These are phyloP conservation scores for Bacidia gigantensis DNA, from an alignment of 495 filamentous ascomycete genomes.

Conservation along the genomic window DNA sequence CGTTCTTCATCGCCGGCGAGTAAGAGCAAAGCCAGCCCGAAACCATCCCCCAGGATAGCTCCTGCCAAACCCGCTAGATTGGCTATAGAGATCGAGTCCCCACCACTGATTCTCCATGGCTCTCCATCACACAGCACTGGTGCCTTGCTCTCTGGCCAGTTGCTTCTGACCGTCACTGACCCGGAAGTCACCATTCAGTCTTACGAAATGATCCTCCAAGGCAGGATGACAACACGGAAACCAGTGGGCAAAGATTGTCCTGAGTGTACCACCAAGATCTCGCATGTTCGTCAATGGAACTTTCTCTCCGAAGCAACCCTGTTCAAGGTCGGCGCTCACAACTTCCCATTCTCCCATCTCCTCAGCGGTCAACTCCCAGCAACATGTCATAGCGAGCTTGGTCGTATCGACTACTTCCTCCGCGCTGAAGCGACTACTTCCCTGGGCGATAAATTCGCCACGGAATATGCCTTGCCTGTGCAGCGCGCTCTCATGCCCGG, in stretches of 20 bases:
- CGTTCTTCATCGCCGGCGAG: constrained; percentile 4
- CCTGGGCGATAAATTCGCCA: constrained; percentile 49
- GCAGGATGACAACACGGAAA: constrained; percentile 56
- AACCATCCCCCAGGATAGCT: constrained; percentile 13
- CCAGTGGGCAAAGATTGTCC: constrained; percentile 65
- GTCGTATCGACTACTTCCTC: constrained; percentile 66
- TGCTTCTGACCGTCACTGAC: constrained; percentile 57
- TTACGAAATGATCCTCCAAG: constrained; percentile 54
- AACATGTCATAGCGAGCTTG: constrained; percentile 57
- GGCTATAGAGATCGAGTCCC: constrained; percentile 73
- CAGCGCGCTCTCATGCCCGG: constrained; percentile 66
- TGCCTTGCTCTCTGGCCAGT: constrained; percentile 73
- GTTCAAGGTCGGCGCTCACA: constrained; percentile 52
- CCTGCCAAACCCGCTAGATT: constrained; percentile 40
- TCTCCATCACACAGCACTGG: constrained; percentile 61
- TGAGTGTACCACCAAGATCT: constrained; percentile 55
- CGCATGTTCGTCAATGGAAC: constrained; percentile 63
- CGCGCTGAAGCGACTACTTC: constrained; percentile 49
- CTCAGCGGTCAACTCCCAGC: constrained; percentile 79
- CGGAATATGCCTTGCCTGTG: constrained; percentile 51
- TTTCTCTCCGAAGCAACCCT: constrained; percentile 55
- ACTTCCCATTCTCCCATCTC: constrained; percentile 84
- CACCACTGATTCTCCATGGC: constrained; percentile 76
- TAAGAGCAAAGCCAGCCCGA: constrained; percentile 6
- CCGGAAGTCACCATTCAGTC: constrained; percentile 48